Evolutionary conservation across 257 asterid genomes (phyloP).

Genomic region (Salvia rosmarinus): DNA sequence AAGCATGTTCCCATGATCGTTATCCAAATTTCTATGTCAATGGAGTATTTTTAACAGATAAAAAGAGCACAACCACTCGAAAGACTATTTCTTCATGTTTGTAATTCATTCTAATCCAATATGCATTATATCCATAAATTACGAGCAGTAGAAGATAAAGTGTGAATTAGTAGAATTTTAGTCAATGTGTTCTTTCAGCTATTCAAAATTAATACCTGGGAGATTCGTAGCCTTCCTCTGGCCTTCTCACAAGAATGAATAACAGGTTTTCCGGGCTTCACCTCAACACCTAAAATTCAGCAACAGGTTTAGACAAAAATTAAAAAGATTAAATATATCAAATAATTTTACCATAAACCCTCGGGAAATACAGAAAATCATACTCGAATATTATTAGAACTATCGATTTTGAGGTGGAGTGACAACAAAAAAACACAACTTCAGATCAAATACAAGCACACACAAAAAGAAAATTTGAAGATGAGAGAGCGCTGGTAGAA

Average conservation of each 20-base stretch:
- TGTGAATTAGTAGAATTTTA: background rate
- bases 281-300: conserved; percentile 62
- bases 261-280: conserved; percentile 72
- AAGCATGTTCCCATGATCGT: background rate
- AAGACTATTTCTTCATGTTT: background rate
- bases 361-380: background rate
- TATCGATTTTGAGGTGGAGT: background rate
- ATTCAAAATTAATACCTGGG: conserved; percentile 59
- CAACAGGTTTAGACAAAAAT: background rate
- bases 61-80: background rate
- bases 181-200: background rate
- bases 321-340: no score
- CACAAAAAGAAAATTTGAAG: background rate
- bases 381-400: background rate
- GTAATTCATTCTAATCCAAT: background rate
- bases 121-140: background rate
- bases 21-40: background rate
- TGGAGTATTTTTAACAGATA: background rate
- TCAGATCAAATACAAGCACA: background rate
- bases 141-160: background rate
- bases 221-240: conserved; percentile 71
- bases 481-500: background rate
- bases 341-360: background rate
- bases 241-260: conserved; percentile 60
- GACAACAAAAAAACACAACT: background rate